A percentile compares a stretch with the other conserved stretches of the same genome.
Evolutionary conservation across 1,284 basidiomycete species (phyloP).

Genomic region (Testicularia cyperi): DNA sequence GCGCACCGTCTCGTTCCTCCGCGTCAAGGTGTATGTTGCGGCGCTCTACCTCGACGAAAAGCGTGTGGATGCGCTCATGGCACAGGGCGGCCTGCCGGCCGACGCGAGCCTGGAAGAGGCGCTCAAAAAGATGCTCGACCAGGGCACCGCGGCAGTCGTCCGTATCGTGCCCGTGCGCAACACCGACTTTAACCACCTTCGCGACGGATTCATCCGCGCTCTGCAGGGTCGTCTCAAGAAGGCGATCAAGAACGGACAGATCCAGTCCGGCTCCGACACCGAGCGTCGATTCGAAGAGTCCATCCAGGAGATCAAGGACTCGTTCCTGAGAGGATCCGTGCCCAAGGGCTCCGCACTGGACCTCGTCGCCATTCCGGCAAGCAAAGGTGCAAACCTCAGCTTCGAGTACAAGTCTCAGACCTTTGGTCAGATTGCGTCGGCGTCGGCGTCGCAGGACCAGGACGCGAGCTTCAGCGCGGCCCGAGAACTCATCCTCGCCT

Average conservation of each 20-base stretch:
- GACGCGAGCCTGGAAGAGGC: slow-evolving; percentile 17
- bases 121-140: slow-evolving; percentile 28
- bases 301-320: slow-evolving; percentile 61
- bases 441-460: not conserved
- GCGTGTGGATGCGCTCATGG: not conserved
- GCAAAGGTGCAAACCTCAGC: slow-evolving; percentile 5
- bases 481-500: slow-evolving; percentile 49
- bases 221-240: slow-evolving; percentile 69
- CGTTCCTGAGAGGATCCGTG: slow-evolving; percentile 63
- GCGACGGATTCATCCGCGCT: slow-evolving; percentile 78
- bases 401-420: slow-evolving; percentile 37
- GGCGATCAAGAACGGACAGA: slow-evolving; percentile 52
- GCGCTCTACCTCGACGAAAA: slow-evolving; percentile 78
- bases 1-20: slow-evolving; percentile 77
- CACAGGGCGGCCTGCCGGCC: not conserved
- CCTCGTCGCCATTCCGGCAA: slow-evolving; percentile 44
- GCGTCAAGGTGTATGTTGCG: slow-evolving; percentile 79
- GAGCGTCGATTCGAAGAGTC: slow-evolving; percentile 52
- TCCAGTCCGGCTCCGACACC: slow-evolving; percentile 3
- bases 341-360: slow-evolving; percentile 63
- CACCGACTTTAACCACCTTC: slow-evolving; percentile 77
- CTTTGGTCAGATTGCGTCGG: slow-evolving; percentile 22
- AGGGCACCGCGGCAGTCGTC: slow-evolving; percentile 33
- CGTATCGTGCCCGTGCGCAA: slow-evolving; percentile 72
- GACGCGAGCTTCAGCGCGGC: slow-evolving; percentile 34